Conservation (phyloP, 2,329 filamentous ascomycete genomes). For the Paraconiothyrium sp. region DNA sequence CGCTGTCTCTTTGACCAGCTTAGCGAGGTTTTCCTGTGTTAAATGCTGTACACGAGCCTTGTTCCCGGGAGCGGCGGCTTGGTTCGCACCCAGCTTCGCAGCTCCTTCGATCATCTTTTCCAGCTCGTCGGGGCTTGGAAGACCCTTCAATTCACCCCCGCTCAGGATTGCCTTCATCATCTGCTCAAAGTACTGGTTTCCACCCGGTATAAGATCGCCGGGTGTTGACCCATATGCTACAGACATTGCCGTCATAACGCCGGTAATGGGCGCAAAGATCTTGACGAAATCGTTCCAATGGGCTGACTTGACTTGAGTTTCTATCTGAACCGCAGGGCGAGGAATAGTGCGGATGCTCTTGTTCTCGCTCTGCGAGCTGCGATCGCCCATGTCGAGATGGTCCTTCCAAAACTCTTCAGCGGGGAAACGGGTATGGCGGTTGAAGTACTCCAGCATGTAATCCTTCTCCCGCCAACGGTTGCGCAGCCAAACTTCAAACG, state of each 20-base stretch:
- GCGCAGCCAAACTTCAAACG: slow-evolving; percentile 85
- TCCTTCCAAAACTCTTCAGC: slow-evolving; percentile 64
- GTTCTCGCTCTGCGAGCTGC: slow-evolving; percentile 40
- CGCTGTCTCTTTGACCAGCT: slow-evolving; percentile 50
- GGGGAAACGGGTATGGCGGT: slow-evolving; percentile 79
- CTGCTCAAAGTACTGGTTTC: slow-evolving; percentile 46
- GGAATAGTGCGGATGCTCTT: slow-evolving; percentile 47
- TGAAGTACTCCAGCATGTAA: slow-evolving; percentile 82
- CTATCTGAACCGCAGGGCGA: slow-evolving; percentile 54
- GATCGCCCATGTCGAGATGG: slow-evolving; percentile 49
- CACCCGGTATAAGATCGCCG: slow-evolving; percentile 46
- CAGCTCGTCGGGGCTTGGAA: slow-evolving; percentile 47
- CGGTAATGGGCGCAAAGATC: slow-evolving; percentile 62
- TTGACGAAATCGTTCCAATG: slow-evolving; percentile 62
- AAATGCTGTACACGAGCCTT: slow-evolving; percentile 41
- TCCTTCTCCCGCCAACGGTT: slow-evolving; percentile 95
- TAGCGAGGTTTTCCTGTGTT: slow-evolving; percentile 50
- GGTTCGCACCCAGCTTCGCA: slow-evolving; percentile 42
- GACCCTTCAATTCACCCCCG: slow-evolving; percentile 44
- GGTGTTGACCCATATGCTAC: slow-evolving; percentile 54
- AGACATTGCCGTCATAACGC: slow-evolving; percentile 59
- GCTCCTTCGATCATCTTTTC: slow-evolving; percentile 50
- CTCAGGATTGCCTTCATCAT: slow-evolving; percentile 45
- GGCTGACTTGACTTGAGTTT: slow-evolving; percentile 59
- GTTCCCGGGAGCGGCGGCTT: slow-evolving; percentile 39